Evolutionary conservation across 164 flowering plant genomes (phyloP).

Genomic region (Magnolia sinica): DNA sequence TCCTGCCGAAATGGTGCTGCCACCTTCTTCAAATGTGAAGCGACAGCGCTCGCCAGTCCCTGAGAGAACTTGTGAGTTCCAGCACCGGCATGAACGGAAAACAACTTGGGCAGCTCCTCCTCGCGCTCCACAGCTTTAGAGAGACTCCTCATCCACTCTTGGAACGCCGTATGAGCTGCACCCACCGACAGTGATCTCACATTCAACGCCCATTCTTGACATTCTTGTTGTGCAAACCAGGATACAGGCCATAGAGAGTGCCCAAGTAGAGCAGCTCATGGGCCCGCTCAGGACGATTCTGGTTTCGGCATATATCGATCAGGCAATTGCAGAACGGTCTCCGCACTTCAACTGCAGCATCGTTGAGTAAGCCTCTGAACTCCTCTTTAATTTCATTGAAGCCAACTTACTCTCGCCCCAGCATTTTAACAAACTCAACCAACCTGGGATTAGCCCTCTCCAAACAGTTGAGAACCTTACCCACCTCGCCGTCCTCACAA

Average conservation of each 20-base stretch:
- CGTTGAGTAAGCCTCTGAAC: slow-evolving; percentile 49
- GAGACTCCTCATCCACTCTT: slow-evolving; percentile 81
- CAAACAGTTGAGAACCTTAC: slow-evolving; percentile 59
- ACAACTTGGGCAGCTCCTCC: slow-evolving; percentile 60
- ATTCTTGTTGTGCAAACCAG: slow-evolving; percentile 68
- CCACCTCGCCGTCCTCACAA: slow-evolving; percentile 48
- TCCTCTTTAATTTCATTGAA: slow-evolving; percentile 58
- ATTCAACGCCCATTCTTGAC: slow-evolving; percentile 71
- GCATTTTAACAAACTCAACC: slow-evolving; percentile 43
- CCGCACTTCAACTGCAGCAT: slow-evolving; percentile 54
- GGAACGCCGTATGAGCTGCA: slow-evolving; percentile 89
- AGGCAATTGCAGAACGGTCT: slow-evolving; percentile 89
- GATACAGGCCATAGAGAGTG: slow-evolving; percentile 70
- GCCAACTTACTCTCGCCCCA: slow-evolving; percentile 34
- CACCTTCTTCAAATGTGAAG: slow-evolving; percentile 59
- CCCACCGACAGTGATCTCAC: slow-evolving; percentile 81
- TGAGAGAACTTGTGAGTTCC: slow-evolving; percentile 83
- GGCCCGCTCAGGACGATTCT: slow-evolving; percentile 54
- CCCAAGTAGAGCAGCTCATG: slow-evolving; percentile 83
- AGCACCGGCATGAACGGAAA: slow-evolving; percentile 69
- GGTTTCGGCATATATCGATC: slow-evolving; percentile 77
- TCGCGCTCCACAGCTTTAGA: slow-evolving; percentile 42
- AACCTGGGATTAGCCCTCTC: slow-evolving; percentile 57
- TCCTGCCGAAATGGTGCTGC: slow-evolving; percentile 69
- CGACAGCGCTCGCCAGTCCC: slow-evolving; percentile 65